Percentiles rank a stretch among this genome's conserved stretches.
Conservation (phyloP, 2,329 filamentous ascomycete species). For the Rhynchosporium graminicola region DNA sequence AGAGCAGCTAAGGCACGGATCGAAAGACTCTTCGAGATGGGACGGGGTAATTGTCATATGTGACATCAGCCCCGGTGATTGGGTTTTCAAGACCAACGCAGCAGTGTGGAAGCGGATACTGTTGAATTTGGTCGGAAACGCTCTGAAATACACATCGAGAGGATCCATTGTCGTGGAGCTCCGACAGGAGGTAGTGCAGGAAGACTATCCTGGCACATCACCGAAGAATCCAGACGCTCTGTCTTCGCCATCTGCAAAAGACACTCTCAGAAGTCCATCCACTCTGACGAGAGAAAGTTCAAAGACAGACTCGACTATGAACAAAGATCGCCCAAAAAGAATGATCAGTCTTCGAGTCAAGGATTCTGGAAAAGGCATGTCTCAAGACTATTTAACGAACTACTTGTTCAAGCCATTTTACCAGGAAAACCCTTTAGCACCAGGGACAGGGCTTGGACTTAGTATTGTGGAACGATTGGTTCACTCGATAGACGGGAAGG, state of each 20-base stretch:
- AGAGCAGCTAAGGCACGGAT: background rate
- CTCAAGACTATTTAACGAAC: conserved; percentile 58
- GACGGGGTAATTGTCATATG: conserved; percentile 13
- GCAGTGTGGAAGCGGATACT: conserved; percentile 51
- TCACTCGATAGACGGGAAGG: conserved; percentile 55
- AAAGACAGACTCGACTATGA: background rate
- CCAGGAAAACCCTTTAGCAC: conserved; percentile 53
- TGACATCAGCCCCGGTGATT: conserved; percentile 19
- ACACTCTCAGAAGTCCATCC: background rate
- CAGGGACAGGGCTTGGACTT: conserved; percentile 49
- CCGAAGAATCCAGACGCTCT: background rate
- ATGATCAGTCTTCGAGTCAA: conserved; percentile 46
- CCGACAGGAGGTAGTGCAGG: background rate
- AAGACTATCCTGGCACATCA: background rate
- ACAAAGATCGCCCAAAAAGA: background rate
- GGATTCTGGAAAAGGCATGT: conserved; percentile 65
- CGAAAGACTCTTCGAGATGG: background rate
- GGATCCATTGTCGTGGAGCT: conserved; percentile 48
- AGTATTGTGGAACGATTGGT: conserved; percentile 64
- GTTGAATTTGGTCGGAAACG: conserved; percentile 62
- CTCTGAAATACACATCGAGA: conserved; percentile 57
- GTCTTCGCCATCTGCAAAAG: background rate
- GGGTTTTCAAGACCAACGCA: conserved; percentile 48
- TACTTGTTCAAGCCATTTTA: conserved; percentile 54
- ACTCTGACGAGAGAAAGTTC: background rate